Percentiles rank a stretch among this genome's conserved stretches.
Conservation (phyloP, 805 yeast genomes). For the Komagataella ulmi region DNA sequence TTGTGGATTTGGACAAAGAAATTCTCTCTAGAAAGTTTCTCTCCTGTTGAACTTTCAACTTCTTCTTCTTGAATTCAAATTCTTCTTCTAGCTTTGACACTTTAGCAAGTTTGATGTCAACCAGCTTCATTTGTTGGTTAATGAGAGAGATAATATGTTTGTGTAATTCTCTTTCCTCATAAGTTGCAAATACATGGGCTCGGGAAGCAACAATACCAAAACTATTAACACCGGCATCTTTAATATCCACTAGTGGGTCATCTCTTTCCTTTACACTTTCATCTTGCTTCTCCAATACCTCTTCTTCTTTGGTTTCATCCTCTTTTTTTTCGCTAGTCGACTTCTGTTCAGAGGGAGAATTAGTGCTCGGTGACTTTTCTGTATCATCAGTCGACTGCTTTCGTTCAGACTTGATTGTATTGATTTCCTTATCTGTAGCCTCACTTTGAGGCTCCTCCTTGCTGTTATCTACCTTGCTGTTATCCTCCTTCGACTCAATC, state of each 20-base stretch:
- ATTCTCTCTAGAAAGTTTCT: conserved; percentile 54
- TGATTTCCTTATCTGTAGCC: conserved; percentile 4
- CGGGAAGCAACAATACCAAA: conserved; percentile 70
- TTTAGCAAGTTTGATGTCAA: conserved; percentile 49
- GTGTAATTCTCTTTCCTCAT: conserved; percentile 69
- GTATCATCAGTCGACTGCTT: not conserved
- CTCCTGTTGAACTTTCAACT: conserved; percentile 48
- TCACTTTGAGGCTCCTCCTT: conserved; percentile 7
- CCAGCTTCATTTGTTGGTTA: conserved; percentile 47
- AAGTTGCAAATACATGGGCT: conserved; percentile 65
- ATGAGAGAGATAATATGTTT: conserved; percentile 42
- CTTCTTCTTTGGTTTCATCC: conserved; percentile 7
- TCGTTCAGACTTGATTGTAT: not conserved
- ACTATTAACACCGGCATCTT: conserved; percentile 56
- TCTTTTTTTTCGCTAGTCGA: conserved; percentile 1
- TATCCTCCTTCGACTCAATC: conserved; percentile 15
- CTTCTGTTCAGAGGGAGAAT: not conserved
- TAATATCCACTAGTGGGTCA: conserved; percentile 18
- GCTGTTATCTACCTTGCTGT: conserved; percentile 8
- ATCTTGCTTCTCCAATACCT: conserved; percentile 4
- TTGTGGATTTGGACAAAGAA: conserved; percentile 48
- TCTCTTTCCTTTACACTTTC: conserved; percentile 2
- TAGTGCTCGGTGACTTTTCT: not conserved
- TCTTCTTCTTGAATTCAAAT: conserved; percentile 49
- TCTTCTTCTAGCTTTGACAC: conserved; percentile 51